These are phyloP conservation scores for Aspergillus novofumigatus DNA, from an alignment of 2,329 filamentous ascomycete species.

Conservation along the genomic window DNA sequence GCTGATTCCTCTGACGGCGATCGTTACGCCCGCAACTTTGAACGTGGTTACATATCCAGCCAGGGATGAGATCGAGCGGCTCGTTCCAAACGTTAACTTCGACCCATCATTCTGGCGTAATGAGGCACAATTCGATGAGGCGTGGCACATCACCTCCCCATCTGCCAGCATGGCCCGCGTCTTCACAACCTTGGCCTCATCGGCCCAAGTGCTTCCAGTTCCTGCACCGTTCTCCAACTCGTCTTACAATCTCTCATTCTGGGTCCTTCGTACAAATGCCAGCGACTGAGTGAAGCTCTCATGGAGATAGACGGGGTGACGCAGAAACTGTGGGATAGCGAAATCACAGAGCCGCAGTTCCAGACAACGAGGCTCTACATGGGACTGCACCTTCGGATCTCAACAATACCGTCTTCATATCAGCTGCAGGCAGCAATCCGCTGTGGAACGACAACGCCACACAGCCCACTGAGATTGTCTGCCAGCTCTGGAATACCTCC, in stretches of 20 bases:
- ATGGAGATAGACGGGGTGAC: conserved; percentile 6
- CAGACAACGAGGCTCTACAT: neutral
- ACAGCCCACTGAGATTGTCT: conserved; percentile 7
- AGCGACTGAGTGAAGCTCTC: conserved; percentile 7
- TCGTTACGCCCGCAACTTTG: conserved; percentile 3
- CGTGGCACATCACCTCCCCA: neutral
- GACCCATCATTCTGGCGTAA: neutral
- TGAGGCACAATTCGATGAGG: neutral
- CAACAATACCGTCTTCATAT: conserved; percentile 1
- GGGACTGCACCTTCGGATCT: neutral
- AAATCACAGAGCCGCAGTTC: neutral
- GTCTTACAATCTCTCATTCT: conserved; percentile 9
- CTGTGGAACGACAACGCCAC: conserved; percentile 1
- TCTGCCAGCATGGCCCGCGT: conserved; percentile 1
- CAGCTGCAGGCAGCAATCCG: conserved; percentile 1
- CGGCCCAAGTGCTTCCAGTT: conserved; percentile 1
- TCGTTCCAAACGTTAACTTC: neutral
- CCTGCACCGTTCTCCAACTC: conserved; percentile 5
- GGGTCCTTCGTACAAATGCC: conserved; percentile 12
- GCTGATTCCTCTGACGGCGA: conserved; percentile 1
- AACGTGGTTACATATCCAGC: neutral
- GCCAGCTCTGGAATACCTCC: conserved; percentile 13
- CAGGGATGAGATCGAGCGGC: neutral
- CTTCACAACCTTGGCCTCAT: neutral
- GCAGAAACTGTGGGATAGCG: neutral